Conservation (phyloP, 352 stramenopile genomes). For the Globisporangium splendens region DNA sequence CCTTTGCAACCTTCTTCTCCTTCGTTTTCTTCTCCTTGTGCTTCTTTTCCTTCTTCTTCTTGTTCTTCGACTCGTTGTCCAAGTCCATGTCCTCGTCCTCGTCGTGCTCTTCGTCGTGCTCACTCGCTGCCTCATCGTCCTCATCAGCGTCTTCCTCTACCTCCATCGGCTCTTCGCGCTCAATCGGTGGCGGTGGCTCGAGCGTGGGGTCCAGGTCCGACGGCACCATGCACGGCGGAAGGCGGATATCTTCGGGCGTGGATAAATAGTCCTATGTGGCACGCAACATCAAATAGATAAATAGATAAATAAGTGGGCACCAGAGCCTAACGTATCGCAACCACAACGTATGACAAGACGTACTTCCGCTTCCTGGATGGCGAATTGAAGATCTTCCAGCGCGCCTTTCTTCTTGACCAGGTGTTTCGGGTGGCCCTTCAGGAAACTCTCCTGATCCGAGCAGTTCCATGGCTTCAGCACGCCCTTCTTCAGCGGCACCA, state of each 20-base stretch:
- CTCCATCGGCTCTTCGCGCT: constrained; percentile 23
- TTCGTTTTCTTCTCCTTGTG: constrained; percentile 34
- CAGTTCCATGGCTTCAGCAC: constrained; percentile 75
- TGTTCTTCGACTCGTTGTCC: constrained; percentile 18
- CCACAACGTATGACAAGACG: constrained; percentile 2
- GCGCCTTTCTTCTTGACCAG: constrained; percentile 61
- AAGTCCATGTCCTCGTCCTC: constrained; percentile 12
- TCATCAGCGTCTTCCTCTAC: constrained; percentile 25
- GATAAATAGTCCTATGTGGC: constrained; percentile 61
- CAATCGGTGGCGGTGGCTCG: constrained; percentile 47
- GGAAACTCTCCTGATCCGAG: constrained; percentile 53
- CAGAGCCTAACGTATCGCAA: too few species aligned
- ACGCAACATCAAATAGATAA: neutral
- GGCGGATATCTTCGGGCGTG: constrained; percentile 65
- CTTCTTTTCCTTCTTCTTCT: constrained; percentile 36
- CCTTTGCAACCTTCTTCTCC: constrained; percentile 19
- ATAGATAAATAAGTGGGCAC: too few species aligned
- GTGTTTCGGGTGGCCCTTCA: constrained; percentile 68
- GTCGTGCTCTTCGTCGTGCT: constrained; percentile 16
- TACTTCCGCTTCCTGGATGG: constrained; percentile 62
- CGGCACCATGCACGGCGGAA: constrained; percentile 76
- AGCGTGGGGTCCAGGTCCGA: constrained; percentile 77
- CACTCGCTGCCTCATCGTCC: constrained; percentile 21
- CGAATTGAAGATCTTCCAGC: constrained; percentile 40
- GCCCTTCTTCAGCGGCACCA: constrained; percentile 59